A percentile compares a stretch with the other conserved stretches of the same genome.
Conservation (phyloP, 805 yeast genomes). For the Wickerhamiella lipophila region DNA sequence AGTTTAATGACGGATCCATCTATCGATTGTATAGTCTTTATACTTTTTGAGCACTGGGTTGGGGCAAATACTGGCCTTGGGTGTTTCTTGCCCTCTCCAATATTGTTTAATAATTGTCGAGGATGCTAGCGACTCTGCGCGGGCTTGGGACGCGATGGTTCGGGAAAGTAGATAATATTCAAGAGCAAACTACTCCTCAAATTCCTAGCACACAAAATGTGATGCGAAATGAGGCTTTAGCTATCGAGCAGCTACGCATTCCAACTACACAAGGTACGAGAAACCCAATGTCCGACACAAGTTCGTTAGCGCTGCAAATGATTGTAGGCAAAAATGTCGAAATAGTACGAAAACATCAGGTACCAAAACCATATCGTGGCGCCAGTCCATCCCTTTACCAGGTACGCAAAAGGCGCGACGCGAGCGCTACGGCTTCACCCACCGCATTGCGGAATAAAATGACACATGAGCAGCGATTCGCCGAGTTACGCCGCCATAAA, state of each 20-base stretch:
- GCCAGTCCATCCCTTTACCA: not conserved
- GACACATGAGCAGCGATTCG: not conserved
- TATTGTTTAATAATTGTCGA: not conserved
- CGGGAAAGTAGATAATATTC: not conserved
- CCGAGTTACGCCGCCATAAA: conserved; percentile 8
- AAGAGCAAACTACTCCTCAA: not conserved
- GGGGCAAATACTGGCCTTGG: too few relatives aligned
- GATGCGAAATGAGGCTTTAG: not conserved
- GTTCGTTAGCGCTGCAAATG: not conserved
- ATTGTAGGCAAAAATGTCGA: not conserved
- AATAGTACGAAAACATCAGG: not conserved
- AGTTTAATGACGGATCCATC: conserved; percentile 15
- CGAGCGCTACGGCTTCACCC: not conserved
- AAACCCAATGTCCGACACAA: not conserved
- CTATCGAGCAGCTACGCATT: not conserved
- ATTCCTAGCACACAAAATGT: not conserved
- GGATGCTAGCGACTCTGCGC: not conserved
- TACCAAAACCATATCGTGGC: not conserved
- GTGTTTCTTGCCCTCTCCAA: not conserved
- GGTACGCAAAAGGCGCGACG: not conserved
- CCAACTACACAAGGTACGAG: not conserved
- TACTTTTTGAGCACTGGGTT: not conserved
- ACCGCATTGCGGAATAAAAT: not conserved
- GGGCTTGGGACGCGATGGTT: not conserved
- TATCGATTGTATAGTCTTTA: not conserved